Evolutionary conservation across 495 filamentous ascomycete species (phyloP), one percentile per base, ranked within the genome.

Genomic region (Pyrenopolyporus hunteri): DNA sequence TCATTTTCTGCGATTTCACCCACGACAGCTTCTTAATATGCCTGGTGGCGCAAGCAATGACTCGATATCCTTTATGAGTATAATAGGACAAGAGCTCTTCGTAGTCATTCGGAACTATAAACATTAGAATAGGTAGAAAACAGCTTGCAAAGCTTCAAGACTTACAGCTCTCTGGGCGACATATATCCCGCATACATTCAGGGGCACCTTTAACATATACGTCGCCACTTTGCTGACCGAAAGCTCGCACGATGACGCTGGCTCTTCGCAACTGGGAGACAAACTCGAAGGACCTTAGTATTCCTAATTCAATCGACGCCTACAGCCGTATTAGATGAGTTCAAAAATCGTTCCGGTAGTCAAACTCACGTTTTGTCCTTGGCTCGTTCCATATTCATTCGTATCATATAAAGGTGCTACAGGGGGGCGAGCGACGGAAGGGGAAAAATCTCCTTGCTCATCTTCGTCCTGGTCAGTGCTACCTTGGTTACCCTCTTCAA

Each of bases 181-280:
- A 99, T 48, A 99, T 97, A 5, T 92, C 90, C 62, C 85, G 88
- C 85, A 99, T 93, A 70, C 90, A 94, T 73, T 99, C 95, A 5
- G 95, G 95, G 1, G 95, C 93, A 26, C 95, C 95, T 74, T 99
- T 99, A 39, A 99, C 92, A 74, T 91, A 98, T 33, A 97, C 80
- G 63, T 89, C 87, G 33, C 84, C 93, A 46, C 88, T 88, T 32
- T 81, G 80, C 39, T 89, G 85, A 2, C 92, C 90, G 73, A 92
- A 96, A 49, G 89, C 87, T 29, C 91, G 83, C 10, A 97, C 93
- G 52, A 98, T 82, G 33, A 97, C 94, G 73, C 95, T 98, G 20
- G 95, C 89, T 63, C 95, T 83, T 36, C 95, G 88, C 36, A 99
- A 80, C n/a, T 97, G 87, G 2, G 93, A 95, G n/a, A 95, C 87